These are phyloP conservation scores for Remersonia thermophila DNA, from an alignment of 2,329 filamentous ascomycete species.

Conservation along the genomic window DNA sequence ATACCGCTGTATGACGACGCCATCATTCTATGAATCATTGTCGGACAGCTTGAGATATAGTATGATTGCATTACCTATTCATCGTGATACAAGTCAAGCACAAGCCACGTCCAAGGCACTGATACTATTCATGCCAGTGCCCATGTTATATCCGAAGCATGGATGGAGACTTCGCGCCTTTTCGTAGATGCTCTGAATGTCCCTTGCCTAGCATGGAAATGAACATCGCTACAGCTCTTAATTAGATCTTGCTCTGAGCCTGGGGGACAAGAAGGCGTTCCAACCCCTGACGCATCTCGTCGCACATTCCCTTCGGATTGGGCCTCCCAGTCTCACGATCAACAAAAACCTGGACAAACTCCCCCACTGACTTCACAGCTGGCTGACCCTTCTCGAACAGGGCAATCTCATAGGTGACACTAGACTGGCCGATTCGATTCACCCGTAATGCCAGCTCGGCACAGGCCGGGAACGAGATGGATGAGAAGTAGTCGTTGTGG, in stretches of 20 bases:
- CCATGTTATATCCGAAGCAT: too few relatives aligned
- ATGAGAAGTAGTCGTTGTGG: constrained; percentile 74
- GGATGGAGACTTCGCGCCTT: too few relatives aligned
- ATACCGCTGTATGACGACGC: too few relatives aligned
- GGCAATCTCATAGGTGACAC: constrained; percentile 80
- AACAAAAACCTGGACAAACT: constrained; percentile 84
- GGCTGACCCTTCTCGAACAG: constrained; percentile 67
- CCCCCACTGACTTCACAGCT: constrained; percentile 69
- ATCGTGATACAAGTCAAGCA: too few relatives aligned
- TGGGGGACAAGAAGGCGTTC: constrained; percentile 9
- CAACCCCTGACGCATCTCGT: constrained; percentile 44
- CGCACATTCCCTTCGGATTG: constrained; percentile 50
- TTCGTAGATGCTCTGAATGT: too few relatives aligned
- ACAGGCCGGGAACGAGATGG: constrained; percentile 68
- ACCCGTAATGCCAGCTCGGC: constrained; percentile 74
- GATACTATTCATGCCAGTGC: too few relatives aligned
- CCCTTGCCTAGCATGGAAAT: too few relatives aligned
- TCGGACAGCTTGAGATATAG: too few relatives aligned
- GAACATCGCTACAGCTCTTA: too few relatives aligned
- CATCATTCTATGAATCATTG: too few relatives aligned
- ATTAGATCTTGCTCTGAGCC: constrained; percentile 9
- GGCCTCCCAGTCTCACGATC: constrained; percentile 59
- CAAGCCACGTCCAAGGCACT: too few relatives aligned
- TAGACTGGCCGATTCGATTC: constrained; percentile 71
- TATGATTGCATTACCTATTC: too few relatives aligned